These are phyloP conservation scores for Flaveria ramosissima DNA, from an alignment of 129 eudicot species.

Conservation along the genomic window DNA sequence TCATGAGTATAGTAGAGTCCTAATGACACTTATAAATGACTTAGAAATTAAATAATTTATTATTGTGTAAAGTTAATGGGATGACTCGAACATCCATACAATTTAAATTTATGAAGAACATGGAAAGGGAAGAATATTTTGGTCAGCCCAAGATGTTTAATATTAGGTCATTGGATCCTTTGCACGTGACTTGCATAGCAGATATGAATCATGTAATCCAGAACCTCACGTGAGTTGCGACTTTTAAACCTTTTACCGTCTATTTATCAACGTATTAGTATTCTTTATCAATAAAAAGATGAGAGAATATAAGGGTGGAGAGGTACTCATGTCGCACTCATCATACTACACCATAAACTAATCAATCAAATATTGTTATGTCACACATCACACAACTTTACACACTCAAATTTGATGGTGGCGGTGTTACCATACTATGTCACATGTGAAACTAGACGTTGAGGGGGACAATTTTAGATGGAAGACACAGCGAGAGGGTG, in stretches of 20 bases:
- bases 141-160: constrained; percentile 38
- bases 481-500: too few species aligned
- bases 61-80: background rate
- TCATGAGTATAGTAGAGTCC: background rate
- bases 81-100: constrained; percentile 3
- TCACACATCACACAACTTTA: too few species aligned
- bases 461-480: too few species aligned
- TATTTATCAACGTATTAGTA: background rate
- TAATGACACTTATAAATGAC: too few species aligned
- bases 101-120: constrained; percentile 9
- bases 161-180: constrained; percentile 54
- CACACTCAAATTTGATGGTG: too few species aligned
- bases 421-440: too few species aligned
- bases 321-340: too few species aligned
- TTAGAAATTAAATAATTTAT: background rate
- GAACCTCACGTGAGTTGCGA: constrained; percentile 27
- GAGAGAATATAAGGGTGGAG: too few species aligned
- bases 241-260: constrained; percentile 14
- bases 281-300: background rate
- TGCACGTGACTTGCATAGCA: constrained; percentile 53
- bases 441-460: too few species aligned
- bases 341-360: too few species aligned
- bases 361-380: too few species aligned
- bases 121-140: constrained; percentile 43
- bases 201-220: constrained; percentile 12